phyloP scores from a whole-genome alignment of 257 asterid genomes.

The Capsicum chinense region DNA sequence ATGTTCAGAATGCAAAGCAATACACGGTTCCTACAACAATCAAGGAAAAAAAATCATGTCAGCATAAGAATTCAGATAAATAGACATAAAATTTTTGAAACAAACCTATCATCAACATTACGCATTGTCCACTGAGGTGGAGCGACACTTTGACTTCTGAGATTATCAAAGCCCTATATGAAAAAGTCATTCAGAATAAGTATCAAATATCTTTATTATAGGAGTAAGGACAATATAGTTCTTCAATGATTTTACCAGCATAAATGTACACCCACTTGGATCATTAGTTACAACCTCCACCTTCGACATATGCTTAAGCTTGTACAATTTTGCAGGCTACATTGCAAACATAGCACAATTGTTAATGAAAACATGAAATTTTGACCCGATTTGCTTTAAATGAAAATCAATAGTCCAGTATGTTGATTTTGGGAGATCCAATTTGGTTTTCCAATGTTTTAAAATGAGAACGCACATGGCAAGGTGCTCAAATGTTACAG shows the following conservation, averaged over 20 bases:
- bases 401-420: neutral
- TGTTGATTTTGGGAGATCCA: conserved; percentile 19
- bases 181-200: conserved; percentile 28
- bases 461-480: neutral
- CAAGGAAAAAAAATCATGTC: neutral
- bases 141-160: conserved; percentile 89
- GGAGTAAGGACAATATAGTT: conserved; percentile 11
- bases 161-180: conserved; percentile 92
- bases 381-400: neutral
- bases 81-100: neutral
- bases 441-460: conserved; percentile 5
- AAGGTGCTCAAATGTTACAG: conserved; percentile 22
- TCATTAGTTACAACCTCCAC: conserved; percentile 91
- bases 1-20: conserved; percentile 77
- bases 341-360: conserved; percentile 19
- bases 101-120: conserved; percentile 91
- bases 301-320: conserved; percentile 94
- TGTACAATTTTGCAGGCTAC: conserved; percentile 88
- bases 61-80: conserved; percentile 1
- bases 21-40: conserved; percentile 74
- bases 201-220: conserved; percentile 27
- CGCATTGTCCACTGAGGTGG: conserved; percentile 99
- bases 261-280: conserved; percentile 98
- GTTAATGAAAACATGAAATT: conserved; percentile 15
- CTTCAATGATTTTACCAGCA: conserved; percentile 58